Conservation (phyloP, 306 rosid genomes). For the Delonix regia region DNA sequence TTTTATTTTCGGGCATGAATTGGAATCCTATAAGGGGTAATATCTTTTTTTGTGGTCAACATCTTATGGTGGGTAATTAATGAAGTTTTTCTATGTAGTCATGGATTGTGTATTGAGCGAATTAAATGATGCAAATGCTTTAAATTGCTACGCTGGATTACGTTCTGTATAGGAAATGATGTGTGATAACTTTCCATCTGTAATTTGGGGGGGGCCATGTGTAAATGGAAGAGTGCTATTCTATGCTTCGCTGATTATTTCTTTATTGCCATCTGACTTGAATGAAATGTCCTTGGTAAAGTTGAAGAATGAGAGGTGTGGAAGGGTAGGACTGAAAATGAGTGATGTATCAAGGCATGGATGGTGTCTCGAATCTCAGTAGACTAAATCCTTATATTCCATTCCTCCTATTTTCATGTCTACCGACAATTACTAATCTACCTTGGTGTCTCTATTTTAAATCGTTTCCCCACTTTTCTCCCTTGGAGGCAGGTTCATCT, state of each 20-base stretch:
- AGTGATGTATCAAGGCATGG: not conserved
- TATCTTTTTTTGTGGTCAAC: too few relatives aligned
- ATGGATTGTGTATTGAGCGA: conserved; percentile 2
- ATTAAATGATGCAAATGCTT: conserved; percentile 19
- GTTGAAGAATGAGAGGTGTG: not conserved
- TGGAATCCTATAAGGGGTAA: too few relatives aligned
- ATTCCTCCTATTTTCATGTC: not conserved
- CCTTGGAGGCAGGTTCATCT: conserved; percentile 78
- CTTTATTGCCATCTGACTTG: conserved; percentile 8
- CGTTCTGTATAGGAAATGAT: conserved; percentile 9
- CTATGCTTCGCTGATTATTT: conserved; percentile 8
- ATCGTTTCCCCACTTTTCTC: not conserved
- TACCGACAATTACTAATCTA: not conserved
- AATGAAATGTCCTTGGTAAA: conserved; percentile 4
- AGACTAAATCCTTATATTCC: not conserved
- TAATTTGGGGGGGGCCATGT: not conserved
- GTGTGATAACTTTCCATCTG: not conserved
- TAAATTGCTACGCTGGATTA: conserved; percentile 4
- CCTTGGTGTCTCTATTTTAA: not conserved
- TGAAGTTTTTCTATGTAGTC: not conserved
- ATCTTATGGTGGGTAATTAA: conserved; percentile 3
- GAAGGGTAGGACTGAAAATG: conserved; percentile 9
- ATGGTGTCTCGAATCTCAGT: not conserved
- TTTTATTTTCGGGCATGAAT: not conserved
- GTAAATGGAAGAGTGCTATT: not conserved